A percentile compares a stretch with the other conserved stretches of the same genome.
These are phyloP conservation scores for Ganoderma leucocontextum DNA, from an alignment of 1,284 basidiomycete species.

Conservation along the genomic window DNA sequence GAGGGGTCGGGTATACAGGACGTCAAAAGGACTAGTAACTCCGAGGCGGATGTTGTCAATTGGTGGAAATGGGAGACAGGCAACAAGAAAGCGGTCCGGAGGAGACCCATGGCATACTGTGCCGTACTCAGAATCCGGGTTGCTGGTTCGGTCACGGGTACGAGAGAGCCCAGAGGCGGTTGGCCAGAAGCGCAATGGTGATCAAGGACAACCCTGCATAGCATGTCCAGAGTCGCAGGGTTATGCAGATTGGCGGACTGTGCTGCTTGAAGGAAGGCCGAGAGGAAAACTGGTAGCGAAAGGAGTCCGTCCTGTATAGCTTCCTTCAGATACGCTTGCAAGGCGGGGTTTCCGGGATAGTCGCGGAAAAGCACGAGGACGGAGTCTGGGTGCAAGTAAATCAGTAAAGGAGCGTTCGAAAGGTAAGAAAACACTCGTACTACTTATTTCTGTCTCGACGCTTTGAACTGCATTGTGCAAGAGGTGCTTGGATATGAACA, in stretches of 20 bases:
- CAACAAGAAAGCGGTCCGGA: conserved; percentile 63
- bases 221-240: conserved; percentile 68
- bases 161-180: conserved; percentile 58
- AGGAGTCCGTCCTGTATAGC: conserved; percentile 65
- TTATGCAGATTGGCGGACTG: conserved; percentile 60
- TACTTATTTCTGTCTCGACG: conserved; percentile 47
- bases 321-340: conserved; percentile 67
- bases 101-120: conserved; percentile 65
- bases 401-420: conserved; percentile 29
- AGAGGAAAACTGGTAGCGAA: conserved; percentile 64
- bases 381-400: conserved; percentile 57
- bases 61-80: conserved; percentile 69
- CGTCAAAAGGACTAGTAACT: conserved; percentile 66
- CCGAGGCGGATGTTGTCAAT: conserved; percentile 64
- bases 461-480: conserved; percentile 35
- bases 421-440: not conserved
- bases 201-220: conserved; percentile 71
- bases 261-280: conserved; percentile 57
- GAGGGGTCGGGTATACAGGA: conserved; percentile 66
- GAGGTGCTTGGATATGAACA: conserved; percentile 60
- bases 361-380: conserved; percentile 69
- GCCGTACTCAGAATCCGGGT: conserved; percentile 59
- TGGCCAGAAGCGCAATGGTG: conserved; percentile 66
- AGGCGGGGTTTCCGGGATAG: conserved; percentile 69
- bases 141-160: conserved; percentile 57